These are phyloP conservation scores for Podospora pseudoanserina DNA, from an alignment of 495 filamentous ascomycete genomes.

Conservation along the genomic window DNA sequence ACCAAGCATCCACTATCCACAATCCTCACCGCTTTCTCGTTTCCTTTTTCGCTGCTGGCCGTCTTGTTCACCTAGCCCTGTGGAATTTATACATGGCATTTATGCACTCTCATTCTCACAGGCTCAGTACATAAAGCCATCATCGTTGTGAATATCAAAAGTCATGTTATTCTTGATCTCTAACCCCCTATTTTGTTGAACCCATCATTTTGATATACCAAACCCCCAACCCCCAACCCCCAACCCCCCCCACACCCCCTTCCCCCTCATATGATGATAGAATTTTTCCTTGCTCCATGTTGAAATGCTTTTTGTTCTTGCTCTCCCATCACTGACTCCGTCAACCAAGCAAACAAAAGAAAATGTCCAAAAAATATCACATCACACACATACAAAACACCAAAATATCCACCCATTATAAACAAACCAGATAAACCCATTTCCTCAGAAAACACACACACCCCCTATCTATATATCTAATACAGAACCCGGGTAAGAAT, in stretches of 20 bases:
- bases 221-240: background rate
- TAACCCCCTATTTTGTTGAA: constrained; percentile 12
- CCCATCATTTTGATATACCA: constrained; percentile 11
- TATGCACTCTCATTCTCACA: background rate
- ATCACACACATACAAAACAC: background rate
- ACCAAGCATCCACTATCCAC: background rate
- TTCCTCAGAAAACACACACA: background rate
- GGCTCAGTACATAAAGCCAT: background rate
- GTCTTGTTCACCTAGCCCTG: background rate
- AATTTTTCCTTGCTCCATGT: constrained; percentile 12
- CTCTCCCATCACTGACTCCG: constrained; percentile 15
- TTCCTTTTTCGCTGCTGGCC: background rate
- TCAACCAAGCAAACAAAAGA: constrained; percentile 10
- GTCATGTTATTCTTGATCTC: background rate
- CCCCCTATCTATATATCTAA: constrained; percentile 43
- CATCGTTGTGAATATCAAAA: too few relatives aligned
- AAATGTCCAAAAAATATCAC: background rate
- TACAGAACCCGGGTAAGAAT: constrained; percentile 88
- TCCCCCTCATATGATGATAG: background rate
- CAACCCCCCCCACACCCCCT: background rate
- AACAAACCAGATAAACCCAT: background rate
- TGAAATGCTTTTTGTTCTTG: constrained; percentile 20
- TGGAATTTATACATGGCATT: background rate
- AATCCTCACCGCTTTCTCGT: background rate
- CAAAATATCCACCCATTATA: background rate